Conservation (phyloP, 2,329 filamentous ascomycete genomes). For the Aspergillus novofumigatus region DNA sequence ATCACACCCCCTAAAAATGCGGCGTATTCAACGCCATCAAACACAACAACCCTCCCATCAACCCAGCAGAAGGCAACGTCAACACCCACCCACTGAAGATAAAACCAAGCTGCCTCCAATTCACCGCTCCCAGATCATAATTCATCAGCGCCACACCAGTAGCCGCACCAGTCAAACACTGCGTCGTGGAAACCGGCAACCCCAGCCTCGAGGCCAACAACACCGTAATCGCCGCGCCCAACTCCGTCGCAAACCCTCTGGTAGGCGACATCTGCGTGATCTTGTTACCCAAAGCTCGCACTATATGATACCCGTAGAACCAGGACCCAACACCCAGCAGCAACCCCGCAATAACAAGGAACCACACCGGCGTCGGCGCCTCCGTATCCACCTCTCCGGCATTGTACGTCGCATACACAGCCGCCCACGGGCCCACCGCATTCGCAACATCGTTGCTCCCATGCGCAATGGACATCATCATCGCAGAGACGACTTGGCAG, state of each 20-base stretch:
- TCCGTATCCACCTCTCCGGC: conserved; percentile 29
- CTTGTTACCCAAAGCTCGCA: conserved; percentile 39
- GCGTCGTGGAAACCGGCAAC: conserved; percentile 37
- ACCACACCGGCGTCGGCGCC: conserved; percentile 38
- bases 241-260: conserved; percentile 32
- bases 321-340: conserved; percentile 41
- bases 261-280: conserved; percentile 40
- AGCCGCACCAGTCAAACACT: conserved; percentile 35
- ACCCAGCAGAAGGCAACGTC: conserved; percentile 42
- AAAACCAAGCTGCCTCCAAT: conserved; percentile 43
- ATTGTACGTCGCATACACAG: conserved; percentile 34
- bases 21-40: conserved; percentile 42
- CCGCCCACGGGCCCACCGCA: conserved; percentile 40
- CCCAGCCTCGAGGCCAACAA: conserved; percentile 31
- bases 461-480: conserved; percentile 43
- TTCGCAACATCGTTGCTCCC: conserved; percentile 45
- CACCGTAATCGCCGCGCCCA: conserved; percentile 41
- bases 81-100: conserved; percentile 45
- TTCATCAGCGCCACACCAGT: conserved; percentile 37
- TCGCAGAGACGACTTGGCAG: conserved; percentile 39
- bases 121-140: conserved; percentile 37
- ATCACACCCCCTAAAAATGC: conserved; percentile 18
- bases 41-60: conserved; percentile 38
- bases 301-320: conserved; percentile 42
- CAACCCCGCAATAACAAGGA: conserved; percentile 37